phyloP scores from a whole-genome alignment of 1,284 basidiomycete genomes.

The Pseudomicrostroma phylloplanum region DNA sequence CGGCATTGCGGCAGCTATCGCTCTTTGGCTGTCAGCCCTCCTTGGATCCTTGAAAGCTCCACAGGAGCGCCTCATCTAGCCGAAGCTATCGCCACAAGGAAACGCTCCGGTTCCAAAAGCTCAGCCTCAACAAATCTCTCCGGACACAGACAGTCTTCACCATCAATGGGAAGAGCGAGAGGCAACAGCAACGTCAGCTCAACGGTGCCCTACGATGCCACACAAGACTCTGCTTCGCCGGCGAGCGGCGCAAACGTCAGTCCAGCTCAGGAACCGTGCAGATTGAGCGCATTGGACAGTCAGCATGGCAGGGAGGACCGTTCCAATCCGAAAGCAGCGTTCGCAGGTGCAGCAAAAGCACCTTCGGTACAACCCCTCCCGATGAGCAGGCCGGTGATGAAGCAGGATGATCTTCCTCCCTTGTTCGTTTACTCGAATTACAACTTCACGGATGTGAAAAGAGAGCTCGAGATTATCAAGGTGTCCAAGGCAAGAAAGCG shows the following conservation, averaged over 20 bases:
- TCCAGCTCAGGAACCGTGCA: neutral
- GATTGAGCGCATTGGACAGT: too few relatives aligned
- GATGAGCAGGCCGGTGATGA: conserved; percentile 19
- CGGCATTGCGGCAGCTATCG: conserved; percentile 43
- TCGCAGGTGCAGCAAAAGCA: neutral
- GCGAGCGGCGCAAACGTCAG: neutral
- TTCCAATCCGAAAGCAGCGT: neutral
- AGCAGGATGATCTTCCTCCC: conserved; percentile 12
- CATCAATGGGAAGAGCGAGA: neutral
- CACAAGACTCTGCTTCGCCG: neutral
- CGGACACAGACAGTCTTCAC: neutral
- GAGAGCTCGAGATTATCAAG: conserved; percentile 39
- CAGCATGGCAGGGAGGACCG: too few relatives aligned
- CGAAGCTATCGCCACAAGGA: neutral
- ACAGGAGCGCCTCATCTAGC: neutral
- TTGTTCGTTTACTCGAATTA: conserved; percentile 44
- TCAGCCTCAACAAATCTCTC: neutral
- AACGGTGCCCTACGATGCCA: too few relatives aligned
- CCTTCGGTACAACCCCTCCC: conserved; percentile 19
- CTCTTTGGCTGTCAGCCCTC: conserved; percentile 28
- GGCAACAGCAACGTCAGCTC: neutral
- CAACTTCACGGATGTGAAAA: conserved; percentile 44
- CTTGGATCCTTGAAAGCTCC: conserved; percentile 16
- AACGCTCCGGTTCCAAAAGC: neutral
- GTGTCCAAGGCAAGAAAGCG: conserved; percentile 8